Base-by-base conservation (phyloP, 371 early-diverging fungal species). In the Lichtheimia ramosa region DNA sequence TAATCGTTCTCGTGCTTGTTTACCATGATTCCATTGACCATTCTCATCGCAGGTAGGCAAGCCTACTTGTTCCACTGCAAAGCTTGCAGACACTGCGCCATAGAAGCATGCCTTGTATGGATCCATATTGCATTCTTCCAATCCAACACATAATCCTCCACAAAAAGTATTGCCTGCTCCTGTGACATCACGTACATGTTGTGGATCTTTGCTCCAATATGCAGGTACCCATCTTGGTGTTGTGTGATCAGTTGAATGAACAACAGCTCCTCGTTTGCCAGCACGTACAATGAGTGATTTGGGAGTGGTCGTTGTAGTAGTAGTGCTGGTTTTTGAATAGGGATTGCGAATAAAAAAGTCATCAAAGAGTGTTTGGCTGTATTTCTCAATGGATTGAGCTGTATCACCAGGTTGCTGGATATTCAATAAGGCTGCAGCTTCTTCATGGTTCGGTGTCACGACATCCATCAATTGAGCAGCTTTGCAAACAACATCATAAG, bases 101-200 rank as follows among this genome's bases (percentile, higher is more conserved):
- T 76, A 81, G 8, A 63, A 46, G 3, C 69, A 56, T 14, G 77
- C 73, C 27, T 55, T 51, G 3, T 63, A 51, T 4, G 72, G 53
- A 64, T 78, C 72, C 0, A 61, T 50, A 10, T 69, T 48, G 3
- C 71, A 64, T 5, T 64, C 50, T 8, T 64, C 46, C 75, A 73
- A 74, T 3, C 75, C 75, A 25, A 65, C 57, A 43, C 54, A 56
- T 21, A 67, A 43, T 10, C 68, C 64, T 34, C 56, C 64, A 16
- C 82, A 81, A 49, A 78, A 81, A 0, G 79, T 66, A 61, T 81
- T 81, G 2, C 82, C 82, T 14, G 79, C 79, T 4, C 82, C 82
- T 53, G 79, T 78, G 1, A 79, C 79, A 56, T 81, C 82, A 0
- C 53, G 52, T 3, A 78, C 65, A 6, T 53, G 65, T 5, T 43